Evolutionary conservation across 495 filamentous ascomycete genomes (phyloP).

Genomic region (Aspergillus asperescens): DNA sequence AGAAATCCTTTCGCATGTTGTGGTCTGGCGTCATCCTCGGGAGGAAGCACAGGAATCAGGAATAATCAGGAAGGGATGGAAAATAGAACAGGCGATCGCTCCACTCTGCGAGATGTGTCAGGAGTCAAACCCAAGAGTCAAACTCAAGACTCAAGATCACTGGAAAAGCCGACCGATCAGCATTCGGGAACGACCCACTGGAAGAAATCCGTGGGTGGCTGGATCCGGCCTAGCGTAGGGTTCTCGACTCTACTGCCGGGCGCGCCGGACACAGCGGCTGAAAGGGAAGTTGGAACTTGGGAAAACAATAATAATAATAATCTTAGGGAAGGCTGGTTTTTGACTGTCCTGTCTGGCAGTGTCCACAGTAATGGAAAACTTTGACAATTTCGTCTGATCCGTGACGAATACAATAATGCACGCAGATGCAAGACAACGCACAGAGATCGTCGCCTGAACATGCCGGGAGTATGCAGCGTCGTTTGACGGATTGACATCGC

Average conservation of each 20-base stretch:
- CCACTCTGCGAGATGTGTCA: no score
- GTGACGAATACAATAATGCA: background rate
- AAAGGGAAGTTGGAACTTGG: no score
- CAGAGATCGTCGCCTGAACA: constrained; percentile 14
- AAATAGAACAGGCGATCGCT: no score
- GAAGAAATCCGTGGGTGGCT: constrained; percentile 16
- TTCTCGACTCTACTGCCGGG: constrained; percentile 13
- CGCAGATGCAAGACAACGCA: constrained; percentile 16
- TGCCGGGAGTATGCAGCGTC: constrained; percentile 22
- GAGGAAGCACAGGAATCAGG: no score
- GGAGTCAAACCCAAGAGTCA: no score
- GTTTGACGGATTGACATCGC: constrained; percentile 13
- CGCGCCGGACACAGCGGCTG: constrained; percentile 1
- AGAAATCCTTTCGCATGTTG: no score
- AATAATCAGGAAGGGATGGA: no score
- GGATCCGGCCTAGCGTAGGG: constrained; percentile 11
- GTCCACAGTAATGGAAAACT: background rate
- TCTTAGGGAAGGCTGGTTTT: background rate
- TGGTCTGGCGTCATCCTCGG: no score
- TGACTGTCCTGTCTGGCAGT: background rate
- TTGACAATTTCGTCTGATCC: background rate
- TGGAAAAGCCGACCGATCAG: constrained; percentile 25
- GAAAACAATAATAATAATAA: background rate
- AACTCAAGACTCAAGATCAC: constrained; percentile 29
- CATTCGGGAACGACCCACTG: constrained; percentile 24